Base-by-base conservation (phyloP, 495 filamentous ascomycete species). In the Neurospora sp. region DNA sequence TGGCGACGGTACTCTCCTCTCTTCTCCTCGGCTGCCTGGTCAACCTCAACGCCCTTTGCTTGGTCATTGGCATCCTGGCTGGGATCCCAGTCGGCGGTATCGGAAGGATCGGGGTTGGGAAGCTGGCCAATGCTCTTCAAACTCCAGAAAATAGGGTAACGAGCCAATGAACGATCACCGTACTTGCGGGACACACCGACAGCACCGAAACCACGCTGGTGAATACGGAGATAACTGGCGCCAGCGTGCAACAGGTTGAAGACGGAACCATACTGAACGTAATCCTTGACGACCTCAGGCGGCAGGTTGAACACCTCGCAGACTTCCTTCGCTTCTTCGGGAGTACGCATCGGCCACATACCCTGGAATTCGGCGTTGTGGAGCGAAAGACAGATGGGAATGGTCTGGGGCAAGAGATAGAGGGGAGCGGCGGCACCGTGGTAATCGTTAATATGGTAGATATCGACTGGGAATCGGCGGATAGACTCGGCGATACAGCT, bases 371-470 rank as follows among this genome's bases (percentile, higher is more conserved):
- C 90, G 41, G 90, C 91, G 74, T 93, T 81, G 69, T 81, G 80
- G 53, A 81, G 80, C 2, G 80, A 81, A 2, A 90, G 77, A 73
- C 87, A 89, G 76, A 86, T 86, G 0, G 89, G 89, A 48, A 90
- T 86, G 4, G 85, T 90, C 38, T 80, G 76, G 0, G 91, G 91
- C 5, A 93, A 84, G 20, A 92, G 84, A 73, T 94, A 91, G 8
- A 93, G 82, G 12, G 90, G 91, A 44, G 91, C 91, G 7, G 91
- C 80, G 20, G 91, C 89, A 39, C 91, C 91, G 73, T 94, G 91
- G 77, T 93, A 94, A 78, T 94, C 91, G 79, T 94, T 94, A 77
- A 93, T 90, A 78, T 94, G 91, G 77, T 94, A 94, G 27, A 94
- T 77, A 75, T 93, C 90, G 61, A 92, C 83, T 0, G 89, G 86